Conservation (phyloP, 768 basidiomycete species). For the Pleurotus ostreatus region DNA sequence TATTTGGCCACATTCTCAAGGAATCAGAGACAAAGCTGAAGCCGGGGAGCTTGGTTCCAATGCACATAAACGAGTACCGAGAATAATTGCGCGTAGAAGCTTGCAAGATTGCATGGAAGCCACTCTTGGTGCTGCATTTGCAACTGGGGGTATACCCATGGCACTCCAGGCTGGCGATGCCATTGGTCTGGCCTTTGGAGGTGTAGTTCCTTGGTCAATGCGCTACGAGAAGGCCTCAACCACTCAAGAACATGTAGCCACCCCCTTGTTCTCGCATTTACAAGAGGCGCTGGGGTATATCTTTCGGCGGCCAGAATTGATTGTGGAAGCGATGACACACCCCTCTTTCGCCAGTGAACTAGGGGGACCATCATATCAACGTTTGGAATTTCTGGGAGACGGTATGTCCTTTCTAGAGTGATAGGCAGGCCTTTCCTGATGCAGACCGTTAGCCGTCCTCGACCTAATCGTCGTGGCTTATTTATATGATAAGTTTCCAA, state of each 20-base stretch:
- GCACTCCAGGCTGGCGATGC: slow-evolving; percentile 60
- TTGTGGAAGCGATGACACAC: slow-evolving; percentile 83
- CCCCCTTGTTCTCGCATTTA: slow-evolving; percentile 44
- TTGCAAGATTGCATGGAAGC: slow-evolving; percentile 91
- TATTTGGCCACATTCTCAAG: slow-evolving; percentile 55
- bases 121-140: slow-evolving; percentile 70
- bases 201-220: slow-evolving; percentile 60
- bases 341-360: slow-evolving; percentile 59
- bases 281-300: slow-evolving; percentile 67
- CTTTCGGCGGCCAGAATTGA: slow-evolving; percentile 57
- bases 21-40: slow-evolving; percentile 29
- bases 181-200: slow-evolving; percentile 73
- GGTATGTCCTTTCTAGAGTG: slow-evolving; percentile 42
- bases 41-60: slow-evolving; percentile 4
- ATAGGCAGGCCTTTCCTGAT: slow-evolving; percentile 7
- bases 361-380: slow-evolving; percentile 68
- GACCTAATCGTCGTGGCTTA: slow-evolving; percentile 71
- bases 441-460: slow-evolving; percentile 48
- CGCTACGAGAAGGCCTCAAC: slow-evolving; percentile 41
- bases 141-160: slow-evolving; percentile 67
- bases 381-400: slow-evolving; percentile 87
- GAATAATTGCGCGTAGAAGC: slow-evolving; percentile 61
- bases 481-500: slow-evolving; percentile 65
- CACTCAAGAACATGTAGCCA: slow-evolving; percentile 21
- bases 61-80: slow-evolving; percentile 28